These are phyloP conservation scores for Rhizoclosmatium sp. DNA, from an alignment of 192 early-diverging fungal species.

Conservation along the genomic window DNA sequence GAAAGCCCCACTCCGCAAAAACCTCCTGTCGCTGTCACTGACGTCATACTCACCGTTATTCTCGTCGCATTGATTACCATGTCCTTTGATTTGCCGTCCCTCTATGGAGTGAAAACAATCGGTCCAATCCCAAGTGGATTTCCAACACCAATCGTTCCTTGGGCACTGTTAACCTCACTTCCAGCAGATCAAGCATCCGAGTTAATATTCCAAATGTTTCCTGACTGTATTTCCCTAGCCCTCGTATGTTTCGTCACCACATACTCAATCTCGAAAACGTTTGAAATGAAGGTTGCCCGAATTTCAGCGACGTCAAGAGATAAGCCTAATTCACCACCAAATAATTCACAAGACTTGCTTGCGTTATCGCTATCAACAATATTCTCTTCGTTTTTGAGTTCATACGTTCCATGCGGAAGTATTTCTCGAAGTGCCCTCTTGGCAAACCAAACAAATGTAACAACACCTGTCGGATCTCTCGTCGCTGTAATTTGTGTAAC, in stretches of 20 bases:
- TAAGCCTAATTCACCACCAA: background rate
- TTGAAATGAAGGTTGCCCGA: background rate
- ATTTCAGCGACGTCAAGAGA: background rate
- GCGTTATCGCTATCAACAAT: constrained; percentile 15
- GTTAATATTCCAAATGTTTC: background rate
- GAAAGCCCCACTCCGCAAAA: background rate
- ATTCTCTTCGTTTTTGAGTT: constrained; percentile 11
- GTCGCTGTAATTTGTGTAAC: background rate
- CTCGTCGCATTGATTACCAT: background rate
- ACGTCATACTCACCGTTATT: constrained; percentile 32
- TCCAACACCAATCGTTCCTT: constrained; percentile 17
- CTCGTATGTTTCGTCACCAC: constrained; percentile 33
- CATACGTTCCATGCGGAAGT: constrained; percentile 14
- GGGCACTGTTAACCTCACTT: background rate
- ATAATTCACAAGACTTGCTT: background rate
- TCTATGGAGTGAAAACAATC: constrained; percentile 27
- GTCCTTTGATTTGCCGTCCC: background rate
- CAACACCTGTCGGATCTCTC: constrained; percentile 4
- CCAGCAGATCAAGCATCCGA: background rate
- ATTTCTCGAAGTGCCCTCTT: constrained; percentile 26
- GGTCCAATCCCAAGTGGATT: constrained; percentile 29
- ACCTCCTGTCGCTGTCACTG: constrained; percentile 3
- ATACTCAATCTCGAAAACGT: constrained; percentile 37
- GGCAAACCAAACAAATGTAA: constrained; percentile 26
- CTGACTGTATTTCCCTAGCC: constrained; percentile 18